Base-by-base conservation (phyloP, 208 protist species). In the Leishmania guyanensis region DNA sequence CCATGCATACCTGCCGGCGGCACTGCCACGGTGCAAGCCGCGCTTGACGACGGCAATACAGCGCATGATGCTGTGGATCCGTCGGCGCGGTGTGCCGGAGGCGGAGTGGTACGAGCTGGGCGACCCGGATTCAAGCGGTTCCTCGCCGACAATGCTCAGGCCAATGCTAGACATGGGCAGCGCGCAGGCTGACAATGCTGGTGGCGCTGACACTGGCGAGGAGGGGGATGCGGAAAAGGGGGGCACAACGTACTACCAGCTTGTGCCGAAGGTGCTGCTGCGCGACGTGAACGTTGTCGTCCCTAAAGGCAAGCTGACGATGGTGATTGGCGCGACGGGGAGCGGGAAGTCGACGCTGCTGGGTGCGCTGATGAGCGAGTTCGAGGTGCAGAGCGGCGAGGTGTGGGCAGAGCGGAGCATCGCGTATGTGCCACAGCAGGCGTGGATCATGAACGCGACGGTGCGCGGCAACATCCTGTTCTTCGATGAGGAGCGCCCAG, bases 401-500 rank as follows among this genome's bases (percentile, higher is more conserved):
- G 81, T 93, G 39, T 83, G 78, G 65, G 66, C 77, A 10, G 22
- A 79, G n/a, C 56, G 78, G 22, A 86, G 58, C 73, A 89, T 99
- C 46, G 95, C 95, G 10, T 99, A 98, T 80, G 91, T 91, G 43
- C 86, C 97, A 29, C 98, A 99, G 84, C 88, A 96, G 85, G 54
- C 97, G 79, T 99, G 94, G 92, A 98, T 99, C 54, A 92, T 97
- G 85, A 98, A 98, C 84, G 90, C 90, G 29, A 98, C 96, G 43
- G 22, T 99, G 26, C 83, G 88, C 4, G 90, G 97, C 17, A 99
- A 99, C 82, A 96, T 99, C 56, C 74, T 97, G 14, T 99, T 99
- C 83, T 97, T 97, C 54, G 62, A 86, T 36, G 75, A 83, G 33
- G 90, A 91, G 74, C 85, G 97, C 64, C 20, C 85, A n/a, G 62